These are phyloP conservation scores for Pythium periplocum DNA, from an alignment of 352 stramenopile genomes.

Conservation along the genomic window DNA sequence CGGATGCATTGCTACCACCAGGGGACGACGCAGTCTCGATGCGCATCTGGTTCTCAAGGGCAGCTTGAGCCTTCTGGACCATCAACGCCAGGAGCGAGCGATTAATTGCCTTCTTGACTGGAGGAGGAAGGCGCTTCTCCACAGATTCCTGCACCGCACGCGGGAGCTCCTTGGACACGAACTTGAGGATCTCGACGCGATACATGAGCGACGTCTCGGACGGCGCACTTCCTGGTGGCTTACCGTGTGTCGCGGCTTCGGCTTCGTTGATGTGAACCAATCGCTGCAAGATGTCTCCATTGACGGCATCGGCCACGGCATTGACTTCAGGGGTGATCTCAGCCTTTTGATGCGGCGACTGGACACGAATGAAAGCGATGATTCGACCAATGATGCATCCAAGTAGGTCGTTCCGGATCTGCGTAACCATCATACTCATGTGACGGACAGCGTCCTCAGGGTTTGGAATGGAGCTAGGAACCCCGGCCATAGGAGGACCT, in stretches of 20 bases:
- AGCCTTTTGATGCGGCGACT: constrained; percentile 25
- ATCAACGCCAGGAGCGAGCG: constrained; percentile 66
- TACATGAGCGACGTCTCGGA: constrained; percentile 77
- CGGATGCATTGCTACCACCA: constrained; percentile 1
- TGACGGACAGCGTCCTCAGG: constrained; percentile 58
- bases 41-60: constrained; percentile 70
- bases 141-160: constrained; percentile 65
- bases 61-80: constrained; percentile 71
- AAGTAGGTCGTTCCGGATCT: constrained; percentile 59
- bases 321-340: constrained; percentile 22
- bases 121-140: constrained; percentile 49
- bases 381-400: constrained; percentile 63
- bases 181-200: constrained; percentile 82
- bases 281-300: constrained; percentile 58
- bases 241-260: constrained; percentile 14
- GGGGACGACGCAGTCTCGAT: constrained; percentile 33
- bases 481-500: too few species aligned
- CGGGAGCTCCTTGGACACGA: constrained; percentile 72
- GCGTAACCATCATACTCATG: constrained; percentile 47
- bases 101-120: constrained; percentile 60
- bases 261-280: constrained; percentile 45
- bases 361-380: constrained; percentile 55
- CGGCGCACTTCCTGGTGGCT: constrained; percentile 3
- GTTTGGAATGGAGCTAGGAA: neutral
- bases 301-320: constrained; percentile 42